Base-by-base conservation (phyloP, 768 basidiomycete genomes). In the Austroboletus eburneus region DNA sequence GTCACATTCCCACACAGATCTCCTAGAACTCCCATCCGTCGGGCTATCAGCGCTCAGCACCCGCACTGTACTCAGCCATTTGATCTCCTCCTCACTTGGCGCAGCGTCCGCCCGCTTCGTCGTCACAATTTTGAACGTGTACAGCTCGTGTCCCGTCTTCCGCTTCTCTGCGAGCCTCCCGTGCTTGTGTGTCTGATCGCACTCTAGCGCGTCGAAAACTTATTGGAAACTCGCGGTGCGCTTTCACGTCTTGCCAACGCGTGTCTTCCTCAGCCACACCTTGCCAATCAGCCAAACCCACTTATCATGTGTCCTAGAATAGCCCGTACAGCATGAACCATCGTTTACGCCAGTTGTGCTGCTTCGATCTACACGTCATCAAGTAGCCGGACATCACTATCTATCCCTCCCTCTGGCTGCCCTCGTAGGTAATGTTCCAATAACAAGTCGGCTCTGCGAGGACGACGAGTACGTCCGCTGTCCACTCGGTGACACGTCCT, bases 61-160 rank as follows among this genome's bases (percentile, higher is more conserved):
- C 42, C 92, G 84, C 32, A 98, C 81, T 9, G 95, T 92, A 42
- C 93, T 92, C 39, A 99, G 73, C 96, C 96, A 99, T 66, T 87
- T 90, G 65, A 98, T 94, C 57, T 98, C 95, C 57, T 97, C 96
- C 66, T 99, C 96, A 48, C 79, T 85, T 14, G 96, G 95, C 7
- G 96, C 96, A 58, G 95, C 66, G 48, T 92, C 71, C 16, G 89
- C 86, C 50, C 91, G 81, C 66, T 95, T 93, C 44, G 95, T 93
- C 30, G 93, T 96, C 55, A 98, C 85, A 45, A 98, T 86, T 70
- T 96, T 93, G 81, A 99, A 98, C 42, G 89, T 90, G 62, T 85
- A 77, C 9, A 68, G 65, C 20, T 69, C 67, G 42, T 68, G 69
- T 25, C 69, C 70, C 33, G 75, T 74, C 32, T 77, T 77, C 4